These are phyloP conservation scores for Chrysoporthe cubensis DNA, from an alignment of 2,329 filamentous ascomycete species.

Conservation along the genomic window DNA sequence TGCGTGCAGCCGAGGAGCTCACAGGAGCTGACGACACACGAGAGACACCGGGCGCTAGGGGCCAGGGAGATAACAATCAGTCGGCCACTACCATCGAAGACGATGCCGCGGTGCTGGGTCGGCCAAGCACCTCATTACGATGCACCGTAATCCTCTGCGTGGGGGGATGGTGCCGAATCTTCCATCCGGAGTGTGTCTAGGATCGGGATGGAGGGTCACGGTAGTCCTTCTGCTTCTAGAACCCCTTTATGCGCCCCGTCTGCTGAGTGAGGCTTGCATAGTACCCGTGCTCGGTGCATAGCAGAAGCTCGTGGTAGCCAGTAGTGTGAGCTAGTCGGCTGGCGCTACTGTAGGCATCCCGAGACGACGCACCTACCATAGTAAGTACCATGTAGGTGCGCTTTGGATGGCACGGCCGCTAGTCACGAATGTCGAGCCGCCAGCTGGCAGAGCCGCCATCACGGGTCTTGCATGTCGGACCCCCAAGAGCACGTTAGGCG, in stretches of 20 bases:
- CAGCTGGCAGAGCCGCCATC: conserved; percentile 5
- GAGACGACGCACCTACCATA: not conserved
- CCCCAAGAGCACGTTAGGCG: not conserved
- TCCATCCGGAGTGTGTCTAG: not conserved
- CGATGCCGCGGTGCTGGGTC: not conserved
- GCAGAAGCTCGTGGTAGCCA: too few relatives aligned
- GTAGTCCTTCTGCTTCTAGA: not conserved
- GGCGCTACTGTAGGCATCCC: not conserved
- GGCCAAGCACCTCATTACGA: conserved; percentile 3
- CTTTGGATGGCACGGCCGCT: not conserved
- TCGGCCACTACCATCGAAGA: not conserved
- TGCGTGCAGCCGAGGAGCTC: conserved; percentile 3
- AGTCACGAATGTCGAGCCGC: conserved; percentile 11
- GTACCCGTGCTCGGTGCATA: not conserved
- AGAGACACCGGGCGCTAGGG: conserved; percentile 19
- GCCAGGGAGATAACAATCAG: not conserved
- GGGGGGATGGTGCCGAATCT: not conserved
- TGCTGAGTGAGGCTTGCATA: not conserved
- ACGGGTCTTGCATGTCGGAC: not conserved
- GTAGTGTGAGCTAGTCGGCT: too few relatives aligned
- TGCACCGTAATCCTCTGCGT: conserved; percentile 2
- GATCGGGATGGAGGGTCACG: not conserved
- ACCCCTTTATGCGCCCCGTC: not conserved
- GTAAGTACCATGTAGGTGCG: too few relatives aligned
- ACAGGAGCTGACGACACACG: conserved; percentile 1